Base-by-base conservation (phyloP, 75 land plant genomes). In the Larix kaempferi region DNA sequence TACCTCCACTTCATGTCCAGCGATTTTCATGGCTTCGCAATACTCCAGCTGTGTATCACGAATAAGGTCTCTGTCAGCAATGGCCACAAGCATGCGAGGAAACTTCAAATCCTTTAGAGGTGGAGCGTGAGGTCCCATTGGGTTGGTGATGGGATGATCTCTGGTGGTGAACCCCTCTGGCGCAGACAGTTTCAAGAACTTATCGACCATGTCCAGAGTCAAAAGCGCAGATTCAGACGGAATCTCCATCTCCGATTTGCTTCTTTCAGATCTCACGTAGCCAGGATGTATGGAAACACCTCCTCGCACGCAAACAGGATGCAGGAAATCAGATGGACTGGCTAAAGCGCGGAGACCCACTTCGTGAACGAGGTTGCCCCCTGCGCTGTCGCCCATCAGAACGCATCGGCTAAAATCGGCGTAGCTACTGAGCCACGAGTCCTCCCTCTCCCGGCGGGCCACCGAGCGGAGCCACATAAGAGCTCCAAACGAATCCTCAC, bases 351-450 rank as follows among this genome's bases (percentile, higher is more conserved):
- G 80, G 25, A 85, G 84, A 6, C 87, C 89, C 62, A 90, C 87
- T 0, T 74, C 55, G 83, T 95, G 98, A 2, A 91, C 98, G 19
- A 95, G 80, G 78, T 93, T 93, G 33, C 95, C 98, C 21, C 98
- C 98, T 54, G 95, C 83, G 80, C 95, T 93, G 79, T 95, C 98
- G 0, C 98, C 98, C 56, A 88, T 83, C 14, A 94, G 81, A 71
- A 90, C 90, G 0, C 91, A 86, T 0, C 87, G 74, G 3, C 58
- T 52, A 66, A 92, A 84, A 74, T 94, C 95, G 2, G 78, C 95
- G 19, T 64, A 13, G 5, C 64, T 61, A 19, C 14, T 33, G 35
- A 91, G 86, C 93, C 89, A 89, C 6, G 74, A 12, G 62, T 71
- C 79, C 76, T 39, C 26, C 4, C 56, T 39, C 25, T 79, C 81